Evolutionary conservation across 176 grass and related monocot genomes (phyloP), one percentile per base, ranked within the genome.

Genomic region (Musa schizocarpa): DNA sequence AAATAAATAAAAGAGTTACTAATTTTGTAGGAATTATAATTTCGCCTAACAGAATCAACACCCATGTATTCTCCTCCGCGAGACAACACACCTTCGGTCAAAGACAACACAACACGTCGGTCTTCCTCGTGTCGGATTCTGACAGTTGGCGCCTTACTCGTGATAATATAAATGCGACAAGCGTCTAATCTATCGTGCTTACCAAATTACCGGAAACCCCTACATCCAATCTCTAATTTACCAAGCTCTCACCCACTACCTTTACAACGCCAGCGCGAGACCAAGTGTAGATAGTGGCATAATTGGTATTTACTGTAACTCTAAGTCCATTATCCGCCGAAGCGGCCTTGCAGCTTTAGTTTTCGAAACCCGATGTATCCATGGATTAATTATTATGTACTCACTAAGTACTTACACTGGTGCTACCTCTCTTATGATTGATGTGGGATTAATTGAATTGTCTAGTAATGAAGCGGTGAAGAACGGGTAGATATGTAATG

Each of bases 321-420:
- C 5, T 17, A 6, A 9, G 57, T 1, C 57, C 4, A 61, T 61
- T 61, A 14, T 61, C 16, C 17, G 16, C 57, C 17, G 57, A 61
- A 19, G 20, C 1, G 6, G 19, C 57, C 13, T 21, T 0, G 8
- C n/a, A 20, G 17, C 57, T 20, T n/a, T n/a, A 20, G 16, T n/a
- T 61, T 61, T 7, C 0, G 14, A 61, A 61, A 7, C 57, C 16
- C 16, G 8, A 5, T 61, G 8, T 1, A 20, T 61, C 17, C 7
- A 1, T n/a, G 17, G 57, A 61, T 1, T 19, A 61, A 61, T 8
- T 21, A 6, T 61, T 6, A 0, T 0, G 0, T 43, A 43, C 34
- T 43, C 34, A 6, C 0, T 0, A 0, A 5, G 3, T 6, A 6
- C 0, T 0, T 43, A 43, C 34, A 0, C 34, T 0, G 0, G 0